phyloP scores from a whole-genome alignment of 2,329 filamentous ascomycete species.

The Sporothrix globosa region DNA sequence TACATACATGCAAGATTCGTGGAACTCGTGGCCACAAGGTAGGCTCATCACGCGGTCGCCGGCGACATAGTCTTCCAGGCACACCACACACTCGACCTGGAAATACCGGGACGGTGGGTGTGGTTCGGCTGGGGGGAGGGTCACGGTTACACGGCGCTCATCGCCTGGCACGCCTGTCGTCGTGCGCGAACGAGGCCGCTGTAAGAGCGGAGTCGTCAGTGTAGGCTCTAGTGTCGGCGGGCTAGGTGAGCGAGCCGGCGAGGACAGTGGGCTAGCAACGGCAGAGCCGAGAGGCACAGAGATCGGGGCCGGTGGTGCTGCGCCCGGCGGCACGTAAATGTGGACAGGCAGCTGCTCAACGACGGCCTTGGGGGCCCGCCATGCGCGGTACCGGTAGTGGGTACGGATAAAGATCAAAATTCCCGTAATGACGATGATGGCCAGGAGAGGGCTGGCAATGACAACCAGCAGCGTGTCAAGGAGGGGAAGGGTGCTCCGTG shows the following conservation, averaged over 20 bases:
- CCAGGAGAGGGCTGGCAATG: slow-evolving; percentile 92
- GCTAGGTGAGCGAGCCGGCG: slow-evolving; percentile 60
- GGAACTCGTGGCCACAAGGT: slow-evolving; percentile 96
- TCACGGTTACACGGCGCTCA: slow-evolving; percentile 51
- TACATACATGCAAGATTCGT: slow-evolving; percentile 94
- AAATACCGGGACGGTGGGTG: slow-evolving; percentile 44
- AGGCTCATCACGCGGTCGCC: slow-evolving; percentile 95
- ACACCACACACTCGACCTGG: slow-evolving; percentile 90
- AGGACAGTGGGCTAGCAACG: slow-evolving; percentile 45
- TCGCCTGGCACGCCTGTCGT: slow-evolving; percentile 63
- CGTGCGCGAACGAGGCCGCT: slow-evolving; percentile 67
- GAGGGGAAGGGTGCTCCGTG: slow-evolving; percentile 86
- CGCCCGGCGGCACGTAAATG: slow-evolving; percentile 82
- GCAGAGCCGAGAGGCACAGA: slow-evolving; percentile 16
- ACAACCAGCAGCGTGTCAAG: slow-evolving; percentile 95
- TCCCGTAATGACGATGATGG: slow-evolving; percentile 86
- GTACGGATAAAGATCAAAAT: slow-evolving; percentile 86
- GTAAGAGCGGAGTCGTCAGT: slow-evolving; percentile 79
- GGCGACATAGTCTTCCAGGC: slow-evolving; percentile 93
- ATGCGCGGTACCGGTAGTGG: slow-evolving; percentile 83
- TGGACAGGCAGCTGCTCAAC: slow-evolving; percentile 93
- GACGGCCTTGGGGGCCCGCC: slow-evolving; percentile 96
- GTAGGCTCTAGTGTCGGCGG: slow-evolving; percentile 66
- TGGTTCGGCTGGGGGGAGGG: slow-evolving; percentile 47
- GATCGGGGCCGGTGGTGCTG: slow-evolving; percentile 4